These are phyloP conservation scores for Selaginella moellendorffii DNA, from an alignment of 75 land plant genomes.

Conservation along the genomic window DNA sequence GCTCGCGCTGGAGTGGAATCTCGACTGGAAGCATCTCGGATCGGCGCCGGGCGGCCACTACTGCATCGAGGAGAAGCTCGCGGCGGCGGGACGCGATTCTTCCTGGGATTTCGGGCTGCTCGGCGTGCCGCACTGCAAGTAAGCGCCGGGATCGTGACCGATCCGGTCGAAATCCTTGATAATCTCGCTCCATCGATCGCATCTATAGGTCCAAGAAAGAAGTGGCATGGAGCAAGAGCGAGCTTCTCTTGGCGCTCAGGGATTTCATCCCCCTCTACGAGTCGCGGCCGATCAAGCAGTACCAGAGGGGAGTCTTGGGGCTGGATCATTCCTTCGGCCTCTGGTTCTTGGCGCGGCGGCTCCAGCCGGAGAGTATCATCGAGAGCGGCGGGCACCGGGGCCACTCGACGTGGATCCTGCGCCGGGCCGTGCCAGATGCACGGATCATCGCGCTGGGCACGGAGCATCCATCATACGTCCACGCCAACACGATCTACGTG, in stretches of 20 bases:
- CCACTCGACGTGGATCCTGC: slow-evolving; percentile 85
- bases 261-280: slow-evolving; percentile 73
- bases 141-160: too few relatives aligned
- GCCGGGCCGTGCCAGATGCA: slow-evolving; percentile 69
- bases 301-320: slow-evolving; percentile 86
- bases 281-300: slow-evolving; percentile 63
- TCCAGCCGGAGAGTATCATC: slow-evolving; percentile 64
- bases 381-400: slow-evolving; percentile 90
- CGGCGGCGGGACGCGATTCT: too few relatives aligned
- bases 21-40: too few relatives aligned
- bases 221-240: slow-evolving; percentile 60
- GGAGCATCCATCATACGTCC: slow-evolving; percentile 83
- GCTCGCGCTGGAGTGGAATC: too few relatives aligned
- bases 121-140: too few relatives aligned
- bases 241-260: slow-evolving; percentile 47
- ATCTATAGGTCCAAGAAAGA: too few relatives aligned
- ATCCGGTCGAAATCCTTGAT: too few relatives aligned
- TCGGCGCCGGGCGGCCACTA: too few relatives aligned
- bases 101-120: too few relatives aligned
- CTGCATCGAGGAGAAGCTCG: too few relatives aligned
- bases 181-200: too few relatives aligned
- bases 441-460: slow-evolving; percentile 58
- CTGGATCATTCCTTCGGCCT: slow-evolving; percentile 92
- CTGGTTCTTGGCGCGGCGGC: too few relatives aligned
- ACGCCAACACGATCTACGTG: slow-evolving; percentile 63